phyloP scores from a whole-genome alignment of 2,329 filamentous ascomycete genomes.

The Aphanoascus verrucosus region DNA sequence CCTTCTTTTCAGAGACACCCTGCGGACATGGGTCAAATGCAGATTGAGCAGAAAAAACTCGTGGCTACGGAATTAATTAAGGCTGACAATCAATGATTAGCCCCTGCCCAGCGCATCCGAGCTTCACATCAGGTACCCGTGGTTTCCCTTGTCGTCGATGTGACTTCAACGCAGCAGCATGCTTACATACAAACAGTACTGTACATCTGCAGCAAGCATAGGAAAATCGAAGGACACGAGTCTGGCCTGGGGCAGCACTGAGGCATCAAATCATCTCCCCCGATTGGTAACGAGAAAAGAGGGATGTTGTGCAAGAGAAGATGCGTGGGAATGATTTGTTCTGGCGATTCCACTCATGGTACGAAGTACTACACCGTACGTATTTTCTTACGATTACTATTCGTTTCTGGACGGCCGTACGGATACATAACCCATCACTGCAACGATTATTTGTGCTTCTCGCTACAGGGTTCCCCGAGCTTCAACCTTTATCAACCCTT shows the following conservation, averaged over 20 bases:
- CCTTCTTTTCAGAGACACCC: too few species aligned
- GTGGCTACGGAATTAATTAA: constrained; percentile 5
- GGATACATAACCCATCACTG: neutral
- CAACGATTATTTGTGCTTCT: neutral
- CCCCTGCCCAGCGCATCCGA: constrained; percentile 4
- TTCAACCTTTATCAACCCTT: neutral
- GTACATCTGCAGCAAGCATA: neutral
- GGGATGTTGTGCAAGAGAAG: neutral
- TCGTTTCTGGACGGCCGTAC: neutral
- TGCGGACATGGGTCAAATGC: neutral
- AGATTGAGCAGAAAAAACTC: neutral
- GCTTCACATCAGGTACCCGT: constrained; percentile 6
- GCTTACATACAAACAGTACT: neutral
- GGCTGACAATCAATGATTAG: neutral
- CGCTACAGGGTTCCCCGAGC: neutral
- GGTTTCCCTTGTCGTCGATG: neutral
- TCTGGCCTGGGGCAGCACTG: too few species aligned
- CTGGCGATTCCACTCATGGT: neutral
- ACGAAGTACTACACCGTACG: neutral
- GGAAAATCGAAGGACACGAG: too few species aligned
- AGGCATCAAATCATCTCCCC: too few species aligned
- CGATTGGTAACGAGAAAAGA: too few species aligned
- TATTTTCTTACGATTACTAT: neutral
- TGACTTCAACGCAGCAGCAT: neutral
- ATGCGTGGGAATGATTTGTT: neutral